phyloP scores from a whole-genome alignment of 371 early-diverging fungal species.

The Lichtheimia ramosa region DNA sequence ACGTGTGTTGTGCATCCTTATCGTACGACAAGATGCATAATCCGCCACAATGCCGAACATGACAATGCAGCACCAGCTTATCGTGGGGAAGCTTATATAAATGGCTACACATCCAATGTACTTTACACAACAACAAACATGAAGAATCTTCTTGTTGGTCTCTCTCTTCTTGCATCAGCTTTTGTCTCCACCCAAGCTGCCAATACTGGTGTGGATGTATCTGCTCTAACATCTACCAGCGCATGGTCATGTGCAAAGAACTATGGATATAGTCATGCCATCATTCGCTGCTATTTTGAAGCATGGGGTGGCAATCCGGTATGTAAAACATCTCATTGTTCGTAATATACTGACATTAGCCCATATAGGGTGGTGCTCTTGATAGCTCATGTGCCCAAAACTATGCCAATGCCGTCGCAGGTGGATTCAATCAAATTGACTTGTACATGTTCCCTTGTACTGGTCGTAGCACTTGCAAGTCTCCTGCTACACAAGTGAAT shows the following conservation, averaged over 20 bases:
- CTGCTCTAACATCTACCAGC: conserved; percentile 9
- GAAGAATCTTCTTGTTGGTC: not conserved
- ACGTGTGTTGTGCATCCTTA: too few relatives aligned
- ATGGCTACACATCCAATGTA: too few relatives aligned
- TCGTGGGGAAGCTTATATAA: too few relatives aligned
- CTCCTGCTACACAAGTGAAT: conserved; percentile 19
- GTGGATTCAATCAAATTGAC: conserved; percentile 15
- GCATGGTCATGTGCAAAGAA: conserved; percentile 18
- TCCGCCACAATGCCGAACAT: too few relatives aligned
- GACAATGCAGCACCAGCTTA: too few relatives aligned
- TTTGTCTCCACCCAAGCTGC: not conserved
- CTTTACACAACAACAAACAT: too few relatives aligned
- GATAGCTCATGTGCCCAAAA: conserved; percentile 18
- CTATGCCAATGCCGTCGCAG: conserved; percentile 20
- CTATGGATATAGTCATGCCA: conserved; percentile 17
- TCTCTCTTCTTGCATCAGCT: not conserved
- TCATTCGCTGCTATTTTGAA: conserved; percentile 21
- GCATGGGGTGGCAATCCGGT: conserved; percentile 21
- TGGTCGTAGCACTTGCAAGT: conserved; percentile 25
- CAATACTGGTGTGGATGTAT: conserved; percentile 18
- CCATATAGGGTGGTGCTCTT: conserved; percentile 14
- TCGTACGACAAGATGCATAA: too few relatives aligned
- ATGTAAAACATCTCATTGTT: not conserved
- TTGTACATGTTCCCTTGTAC: conserved; percentile 31
- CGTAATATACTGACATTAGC: not conserved